Evolutionary conservation across 352 stramenopile genomes (phyloP), one percentile per base, ranked within the genome.

Genomic region (Globisporangium iwayamae): DNA sequence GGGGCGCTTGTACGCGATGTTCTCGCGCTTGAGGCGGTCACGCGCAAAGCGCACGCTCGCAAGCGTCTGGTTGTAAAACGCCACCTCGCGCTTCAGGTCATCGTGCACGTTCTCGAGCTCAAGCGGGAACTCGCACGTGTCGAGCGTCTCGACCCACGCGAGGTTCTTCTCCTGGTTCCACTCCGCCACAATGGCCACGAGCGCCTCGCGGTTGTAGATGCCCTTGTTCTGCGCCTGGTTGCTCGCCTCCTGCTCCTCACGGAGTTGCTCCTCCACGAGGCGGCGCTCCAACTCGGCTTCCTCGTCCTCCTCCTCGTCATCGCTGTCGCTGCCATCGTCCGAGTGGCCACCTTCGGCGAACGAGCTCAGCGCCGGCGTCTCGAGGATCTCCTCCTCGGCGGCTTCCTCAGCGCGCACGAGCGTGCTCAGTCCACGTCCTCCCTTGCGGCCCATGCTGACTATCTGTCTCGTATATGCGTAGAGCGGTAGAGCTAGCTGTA

Each of bases 11-110:
- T 99, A 98, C 14, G 95, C 94, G 16, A 95, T 70, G 36, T 73
- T 68, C 11, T 90, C 69, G 56, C 82, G 68, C 66, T 87, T 78
- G 10, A 95, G 73, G 4, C 75, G 74, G 22, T 85, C 79, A 67
- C 91, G 93, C n/a, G 87, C 87, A 14, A 79, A 43, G 13, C 85
- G 84, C 39, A 95, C 87, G 51, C 54, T 78, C 1, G 79, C 76
- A 28, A 95, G 67, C 66, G 84, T 79, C 67, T 97, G 92, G 71
- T 98, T 98, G 77, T 99, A 99, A 81, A 99, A 99, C 28, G 93
- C 88, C 8, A 98, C 93, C 66, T 99, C 89, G 11, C 89, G 80
- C 73, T 95, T 94, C 51, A 96, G 63, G 65, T 96, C 89, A 67
- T 96, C 89, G 62, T 96, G 84, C 22, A 93, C 84, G 62, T 89